A percentile compares a stretch with the other conserved stretches of the same genome.
Conservation (phyloP, 2,329 filamentous ascomycete species). For the Fusarium cicatricum region DNA sequence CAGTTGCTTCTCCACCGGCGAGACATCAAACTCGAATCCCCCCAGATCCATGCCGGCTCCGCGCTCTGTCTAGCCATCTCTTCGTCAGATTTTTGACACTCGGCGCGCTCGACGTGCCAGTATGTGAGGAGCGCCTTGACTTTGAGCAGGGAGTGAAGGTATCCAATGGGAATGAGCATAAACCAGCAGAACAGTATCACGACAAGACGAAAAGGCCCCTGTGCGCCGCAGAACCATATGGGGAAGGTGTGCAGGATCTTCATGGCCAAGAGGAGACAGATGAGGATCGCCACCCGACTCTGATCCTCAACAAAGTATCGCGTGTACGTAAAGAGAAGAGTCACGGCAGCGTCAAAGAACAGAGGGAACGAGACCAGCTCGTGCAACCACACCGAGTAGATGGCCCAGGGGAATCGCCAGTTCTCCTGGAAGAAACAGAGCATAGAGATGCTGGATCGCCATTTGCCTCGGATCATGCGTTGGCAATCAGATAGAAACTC, state of each 20-base stretch:
- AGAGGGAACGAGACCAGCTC: constrained; percentile 11
- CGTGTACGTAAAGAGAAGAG: constrained; percentile 1
- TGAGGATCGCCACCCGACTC: neutral
- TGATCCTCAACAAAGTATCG: neutral
- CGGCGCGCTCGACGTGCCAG: neutral
- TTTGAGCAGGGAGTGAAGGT: constrained; percentile 13
- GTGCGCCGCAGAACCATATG: neutral
- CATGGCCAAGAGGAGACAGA: neutral
- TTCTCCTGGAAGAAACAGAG: neutral
- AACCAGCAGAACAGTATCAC: neutral
- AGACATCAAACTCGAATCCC: neutral
- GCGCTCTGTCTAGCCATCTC: neutral
- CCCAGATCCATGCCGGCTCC: constrained; percentile 8
- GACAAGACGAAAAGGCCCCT: neutral
- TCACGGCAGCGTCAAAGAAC: constrained; percentile 7
- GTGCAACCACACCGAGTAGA: constrained; percentile 7
- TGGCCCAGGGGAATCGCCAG: neutral
- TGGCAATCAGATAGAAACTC: constrained; percentile 17
- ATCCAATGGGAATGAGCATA: neutral
- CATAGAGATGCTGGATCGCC: constrained; percentile 10
- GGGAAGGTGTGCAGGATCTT: neutral
- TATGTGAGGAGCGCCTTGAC: constrained; percentile 17
- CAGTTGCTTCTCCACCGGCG: neutral
- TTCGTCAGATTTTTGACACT: neutral
- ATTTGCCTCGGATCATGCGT: neutral